A percentile compares a stretch with the other conserved stretches of the same genome.
phyloP scores from a whole-genome alignment of 2,329 filamentous ascomycete genomes.

The Colletotrichum kahawae region DNA sequence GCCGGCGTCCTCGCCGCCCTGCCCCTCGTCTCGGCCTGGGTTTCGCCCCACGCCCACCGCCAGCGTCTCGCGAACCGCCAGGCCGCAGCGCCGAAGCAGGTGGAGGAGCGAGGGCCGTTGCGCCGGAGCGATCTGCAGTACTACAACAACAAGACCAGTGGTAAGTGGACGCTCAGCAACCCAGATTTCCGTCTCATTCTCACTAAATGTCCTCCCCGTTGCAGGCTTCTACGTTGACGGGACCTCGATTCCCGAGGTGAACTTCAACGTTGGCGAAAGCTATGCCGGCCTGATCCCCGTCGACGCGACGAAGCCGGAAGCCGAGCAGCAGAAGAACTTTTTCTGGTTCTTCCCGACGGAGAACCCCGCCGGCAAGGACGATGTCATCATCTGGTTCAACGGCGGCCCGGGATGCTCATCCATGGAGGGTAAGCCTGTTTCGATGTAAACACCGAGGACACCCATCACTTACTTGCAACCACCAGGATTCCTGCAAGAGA shows the following conservation, averaged over 20 bases:
- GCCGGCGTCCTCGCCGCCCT: background rate
- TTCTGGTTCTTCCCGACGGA: constrained; percentile 98
- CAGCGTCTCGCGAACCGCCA: background rate
- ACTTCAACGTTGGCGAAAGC: constrained; percentile 71
- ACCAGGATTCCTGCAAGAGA: constrained; percentile 73
- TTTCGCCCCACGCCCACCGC: background rate
- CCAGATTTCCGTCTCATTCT: accelerated
- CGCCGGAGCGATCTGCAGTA: background rate
- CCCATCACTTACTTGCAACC: background rate
- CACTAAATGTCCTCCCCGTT: accelerated
- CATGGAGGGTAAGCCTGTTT: constrained; percentile 73
- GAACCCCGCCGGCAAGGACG: constrained; percentile 89
- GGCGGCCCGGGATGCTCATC: constrained; percentile 97
- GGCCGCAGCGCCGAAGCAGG: background rate
- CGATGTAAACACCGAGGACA: background rate
- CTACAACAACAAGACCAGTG: constrained; percentile 7
- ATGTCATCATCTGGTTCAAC: constrained; percentile 96
- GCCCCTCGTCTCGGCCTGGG: background rate
- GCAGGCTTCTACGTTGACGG: constrained; percentile 70
- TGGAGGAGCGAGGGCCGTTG: background rate
- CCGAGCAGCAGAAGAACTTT: constrained; percentile 61
- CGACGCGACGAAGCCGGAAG: constrained; percentile 50
- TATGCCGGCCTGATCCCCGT: constrained; percentile 68
- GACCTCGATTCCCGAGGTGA: constrained; percentile 67
- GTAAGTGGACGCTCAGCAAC: background rate